phyloP scores from a whole-genome alignment of 208 protist genomes.

The Balamuthia mandrillaris region DNA sequence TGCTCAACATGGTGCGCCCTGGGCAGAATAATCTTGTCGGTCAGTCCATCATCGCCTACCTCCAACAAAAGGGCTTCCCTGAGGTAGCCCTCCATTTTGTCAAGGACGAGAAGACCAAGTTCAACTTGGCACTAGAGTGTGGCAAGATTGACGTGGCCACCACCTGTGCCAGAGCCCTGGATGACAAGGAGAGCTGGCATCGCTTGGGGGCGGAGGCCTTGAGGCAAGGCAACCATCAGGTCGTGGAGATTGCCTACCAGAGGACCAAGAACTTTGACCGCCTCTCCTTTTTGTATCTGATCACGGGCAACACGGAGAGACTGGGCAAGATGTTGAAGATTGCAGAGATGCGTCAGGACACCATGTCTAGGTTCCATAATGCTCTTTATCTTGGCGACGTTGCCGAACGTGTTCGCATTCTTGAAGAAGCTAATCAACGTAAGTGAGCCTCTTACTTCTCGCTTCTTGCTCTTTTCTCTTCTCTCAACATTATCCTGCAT shows the following conservation, averaged over 20 bases:
- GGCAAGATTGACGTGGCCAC: constrained; percentile 88
- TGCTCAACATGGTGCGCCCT: constrained; percentile 88
- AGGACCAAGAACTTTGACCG: constrained; percentile 88
- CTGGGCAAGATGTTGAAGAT: constrained; percentile 86
- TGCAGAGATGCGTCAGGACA: constrained; percentile 75
- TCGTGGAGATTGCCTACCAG: constrained; percentile 91
- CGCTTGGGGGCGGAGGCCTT: constrained; percentile 87
- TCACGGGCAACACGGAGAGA: constrained; percentile 92
- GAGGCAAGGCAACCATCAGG: constrained; percentile 85
- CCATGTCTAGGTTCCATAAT: constrained; percentile 86
- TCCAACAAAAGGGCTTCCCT: constrained; percentile 95
- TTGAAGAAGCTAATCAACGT: constrained; percentile 53
- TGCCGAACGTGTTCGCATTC: constrained; percentile 78
- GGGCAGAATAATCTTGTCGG: constrained; percentile 82
- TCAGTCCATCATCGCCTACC: constrained; percentile 95
- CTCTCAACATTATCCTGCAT: constrained; percentile 69
- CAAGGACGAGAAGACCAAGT: constrained; percentile 90
- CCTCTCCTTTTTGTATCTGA: constrained; percentile 89
- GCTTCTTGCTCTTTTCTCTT: constrained; percentile 26
- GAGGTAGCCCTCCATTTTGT: constrained; percentile 97
- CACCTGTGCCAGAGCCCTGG: constrained; percentile 82
- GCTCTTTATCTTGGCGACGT: constrained; percentile 88
- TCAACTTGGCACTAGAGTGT: constrained; percentile 97
- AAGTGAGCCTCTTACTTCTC: not conserved
- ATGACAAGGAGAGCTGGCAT: constrained; percentile 86